These are phyloP conservation scores for Rhodotorula toruloides DNA, from an alignment of 768 basidiomycete genomes.

Conservation along the genomic window DNA sequence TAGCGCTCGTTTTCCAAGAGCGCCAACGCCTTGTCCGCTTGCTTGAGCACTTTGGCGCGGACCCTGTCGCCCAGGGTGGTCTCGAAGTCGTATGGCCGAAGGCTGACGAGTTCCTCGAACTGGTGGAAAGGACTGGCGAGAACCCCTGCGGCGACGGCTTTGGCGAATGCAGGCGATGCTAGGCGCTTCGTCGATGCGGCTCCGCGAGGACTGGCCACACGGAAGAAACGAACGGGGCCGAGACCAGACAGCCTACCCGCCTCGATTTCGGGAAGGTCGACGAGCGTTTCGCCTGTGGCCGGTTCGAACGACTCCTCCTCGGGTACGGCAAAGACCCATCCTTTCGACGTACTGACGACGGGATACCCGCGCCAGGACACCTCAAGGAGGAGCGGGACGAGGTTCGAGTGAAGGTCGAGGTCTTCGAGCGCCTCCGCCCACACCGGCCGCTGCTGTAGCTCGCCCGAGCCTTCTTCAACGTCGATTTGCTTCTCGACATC, in stretches of 20 bases:
- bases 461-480: neutral
- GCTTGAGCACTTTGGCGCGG: constrained; percentile 47
- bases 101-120: neutral
- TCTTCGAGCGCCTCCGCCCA: constrained; percentile 17
- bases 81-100: constrained; percentile 12
- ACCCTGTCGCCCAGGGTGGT: constrained; percentile 46
- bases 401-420: constrained; percentile 21
- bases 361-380: constrained; percentile 45
- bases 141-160: too few relatives aligned
- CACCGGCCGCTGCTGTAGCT: neutral
- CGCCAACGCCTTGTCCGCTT: constrained; percentile 35
- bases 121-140: too few relatives aligned
- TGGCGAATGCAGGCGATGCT: too few relatives aligned
- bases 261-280: constrained; percentile 1
- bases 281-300: neutral
- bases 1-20: neutral
- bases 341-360: constrained; percentile 44
- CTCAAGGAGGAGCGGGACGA: constrained; percentile 59
- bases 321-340: constrained; percentile 46
- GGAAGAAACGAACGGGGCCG: too few relatives aligned
- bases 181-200: too few relatives aligned
- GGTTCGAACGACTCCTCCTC: neutral
- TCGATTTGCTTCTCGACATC: too few relatives aligned
- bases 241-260: neutral
- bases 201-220: too few relatives aligned